phyloP scores from a whole-genome alignment of 139 green algal species.

The Coccomyxa sp. region DNA sequence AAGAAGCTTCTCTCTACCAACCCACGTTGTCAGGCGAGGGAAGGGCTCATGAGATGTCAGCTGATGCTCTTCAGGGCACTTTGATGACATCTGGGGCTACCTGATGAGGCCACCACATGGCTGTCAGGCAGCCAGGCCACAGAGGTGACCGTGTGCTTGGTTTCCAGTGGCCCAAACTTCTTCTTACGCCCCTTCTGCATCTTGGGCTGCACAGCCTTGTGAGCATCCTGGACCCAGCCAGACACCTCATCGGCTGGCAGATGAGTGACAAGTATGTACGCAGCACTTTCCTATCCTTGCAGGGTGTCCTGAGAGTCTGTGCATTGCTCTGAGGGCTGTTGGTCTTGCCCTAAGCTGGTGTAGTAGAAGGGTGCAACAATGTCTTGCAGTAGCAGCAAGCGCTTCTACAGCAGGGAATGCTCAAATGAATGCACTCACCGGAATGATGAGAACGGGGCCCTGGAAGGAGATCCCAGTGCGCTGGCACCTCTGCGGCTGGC shows the following conservation, averaged over 20 bases:
- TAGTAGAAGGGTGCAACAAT: too few species aligned
- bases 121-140: constrained; percentile 49
- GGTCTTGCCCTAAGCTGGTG: too few species aligned
- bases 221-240: background rate
- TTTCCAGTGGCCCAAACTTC: background rate
- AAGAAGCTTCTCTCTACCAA: background rate
- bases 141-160: constrained; percentile 49
- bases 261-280: too few species aligned
- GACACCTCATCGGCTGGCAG: background rate
- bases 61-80: too few species aligned
- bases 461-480: background rate
- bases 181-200: background rate
- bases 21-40: background rate
- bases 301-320: too few species aligned
- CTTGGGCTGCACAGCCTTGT: background rate
- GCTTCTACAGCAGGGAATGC: background rate
- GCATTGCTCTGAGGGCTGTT: too few species aligned
- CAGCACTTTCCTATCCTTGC: too few species aligned
- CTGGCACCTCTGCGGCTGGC: background rate
- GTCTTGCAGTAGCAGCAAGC: background rate
- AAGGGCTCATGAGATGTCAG: background rate
- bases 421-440: background rate
- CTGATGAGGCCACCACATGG: constrained; percentile 44
- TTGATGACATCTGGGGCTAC: background rate
- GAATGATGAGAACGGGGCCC: background rate